A percentile compares a stretch with the other conserved stretches of the same genome.
Evolutionary conservation across 805 yeast genomes (phyloP).

Genomic region (Hyphopichia homilentoma): DNA sequence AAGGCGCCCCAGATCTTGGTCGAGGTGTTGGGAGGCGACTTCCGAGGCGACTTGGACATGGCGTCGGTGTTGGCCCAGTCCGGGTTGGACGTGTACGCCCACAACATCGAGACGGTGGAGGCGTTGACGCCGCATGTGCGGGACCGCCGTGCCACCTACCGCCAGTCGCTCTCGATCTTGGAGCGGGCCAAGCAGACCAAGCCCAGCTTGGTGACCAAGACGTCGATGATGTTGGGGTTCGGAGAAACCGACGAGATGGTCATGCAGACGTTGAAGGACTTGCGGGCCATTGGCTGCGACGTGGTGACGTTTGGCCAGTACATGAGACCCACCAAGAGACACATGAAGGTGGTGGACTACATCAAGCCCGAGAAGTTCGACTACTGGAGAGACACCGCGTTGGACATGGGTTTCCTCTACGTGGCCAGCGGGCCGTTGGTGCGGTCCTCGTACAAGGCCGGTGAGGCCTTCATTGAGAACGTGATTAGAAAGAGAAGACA

Average conservation of each 20-base stretch:
- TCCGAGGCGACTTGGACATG: conserved; percentile 83
- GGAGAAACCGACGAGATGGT: conserved; percentile 95
- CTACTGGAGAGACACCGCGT: conserved; percentile 83
- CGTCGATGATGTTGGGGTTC: conserved; percentile 93
- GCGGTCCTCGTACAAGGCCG: conserved; percentile 96
- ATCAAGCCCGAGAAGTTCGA: conserved; percentile 93
- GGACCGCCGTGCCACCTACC: conserved; percentile 94
- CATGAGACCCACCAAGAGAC: conserved; percentile 98
- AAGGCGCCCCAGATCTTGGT: conserved; percentile 90
- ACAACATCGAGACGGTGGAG: conserved; percentile 94
- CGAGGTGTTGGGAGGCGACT: conserved; percentile 93
- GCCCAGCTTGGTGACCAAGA: conserved; percentile 79
- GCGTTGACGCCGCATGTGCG: conserved; percentile 91
- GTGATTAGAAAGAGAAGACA: conserved; percentile 74
- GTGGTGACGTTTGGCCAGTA: conserved; percentile 98
- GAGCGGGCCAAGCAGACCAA: conserved; percentile 74
- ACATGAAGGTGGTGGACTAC: conserved; percentile 96
- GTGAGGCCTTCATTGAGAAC: conserved; percentile 95
- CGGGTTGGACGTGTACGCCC: conserved; percentile 95
- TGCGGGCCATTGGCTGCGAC: conserved; percentile 77
- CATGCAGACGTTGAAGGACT: conserved; percentile 66
- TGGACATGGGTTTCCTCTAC: conserved; percentile 87
- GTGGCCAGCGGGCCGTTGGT: conserved; percentile 98
- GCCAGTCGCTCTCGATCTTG: conserved; percentile 79
- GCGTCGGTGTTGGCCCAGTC: conserved; percentile 76